Percentiles rank a stretch among this genome's conserved stretches.
These are phyloP conservation scores for Sorghum bicolor DNA, from an alignment of 176 grass and related monocot species.

Conservation along the genomic window Sorghum_bicolor_NCBIv3 NC_012878.2:55988501-55989000, in stretches of 20 bases:
- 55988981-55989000: constrained; percentile 21
- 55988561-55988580: not conserved
- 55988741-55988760: not conserved
- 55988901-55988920: not conserved
- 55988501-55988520: constrained; percentile 13
- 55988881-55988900: not conserved
- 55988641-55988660: not conserved
- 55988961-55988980: constrained; percentile 7
- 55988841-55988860: constrained; percentile 28
- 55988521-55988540: constrained; percentile 11
- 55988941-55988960: not conserved
- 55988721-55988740: not conserved
- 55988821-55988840: constrained; percentile 16
- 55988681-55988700: not conserved
- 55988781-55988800: not conserved
- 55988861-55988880: not conserved
- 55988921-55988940: not conserved
- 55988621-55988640: not conserved
- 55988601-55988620: not conserved
- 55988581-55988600: not conserved
- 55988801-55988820: not conserved
- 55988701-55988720: not conserved
- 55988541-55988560: constrained; percentile 27
- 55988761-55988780: not conserved
- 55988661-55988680: not conserved